Evolutionary conservation across 2,329 filamentous ascomycete genomes (phyloP).

Genomic region (Monosporascus sp.): DNA sequence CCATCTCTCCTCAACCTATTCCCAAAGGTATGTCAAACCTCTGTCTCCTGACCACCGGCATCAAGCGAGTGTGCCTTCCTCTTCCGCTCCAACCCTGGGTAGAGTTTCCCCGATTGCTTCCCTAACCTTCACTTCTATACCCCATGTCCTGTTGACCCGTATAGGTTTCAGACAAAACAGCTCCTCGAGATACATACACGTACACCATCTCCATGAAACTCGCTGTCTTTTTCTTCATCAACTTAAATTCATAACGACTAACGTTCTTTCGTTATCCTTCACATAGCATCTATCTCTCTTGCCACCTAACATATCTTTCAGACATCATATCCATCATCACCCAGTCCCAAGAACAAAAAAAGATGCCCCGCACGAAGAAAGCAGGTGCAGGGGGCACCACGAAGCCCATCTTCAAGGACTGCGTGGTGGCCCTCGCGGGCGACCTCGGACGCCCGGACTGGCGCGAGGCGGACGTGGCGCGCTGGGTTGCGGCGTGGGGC

Average conservation of each 20-base stretch:
- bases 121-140: too few relatives aligned
- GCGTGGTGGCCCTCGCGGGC: constrained; percentile 53
- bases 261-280: not conserved
- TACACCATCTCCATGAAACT: too few relatives aligned
- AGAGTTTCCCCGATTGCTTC: too few relatives aligned
- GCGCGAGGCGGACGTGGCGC: constrained; percentile 50
- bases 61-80: too few relatives aligned
- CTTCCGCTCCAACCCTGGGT: too few relatives aligned
- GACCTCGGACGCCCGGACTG: constrained; percentile 42
- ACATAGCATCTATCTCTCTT: not conserved
- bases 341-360: not conserved
- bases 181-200: too few relatives aligned
- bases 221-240: not conserved
- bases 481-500: constrained; percentile 60
- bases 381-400: not conserved
- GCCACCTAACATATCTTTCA: not conserved
- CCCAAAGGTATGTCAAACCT: too few relatives aligned
- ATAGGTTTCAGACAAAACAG: too few relatives aligned
- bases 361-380: not conserved
- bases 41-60: too few relatives aligned
- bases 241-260: not conserved
- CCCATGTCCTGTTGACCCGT: too few relatives aligned
- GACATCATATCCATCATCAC: not conserved
- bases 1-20: too few relatives aligned
- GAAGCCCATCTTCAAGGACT: constrained; percentile 43